Conservation (phyloP, 805 yeast species). For the Priceomyces carsonii region DNA sequence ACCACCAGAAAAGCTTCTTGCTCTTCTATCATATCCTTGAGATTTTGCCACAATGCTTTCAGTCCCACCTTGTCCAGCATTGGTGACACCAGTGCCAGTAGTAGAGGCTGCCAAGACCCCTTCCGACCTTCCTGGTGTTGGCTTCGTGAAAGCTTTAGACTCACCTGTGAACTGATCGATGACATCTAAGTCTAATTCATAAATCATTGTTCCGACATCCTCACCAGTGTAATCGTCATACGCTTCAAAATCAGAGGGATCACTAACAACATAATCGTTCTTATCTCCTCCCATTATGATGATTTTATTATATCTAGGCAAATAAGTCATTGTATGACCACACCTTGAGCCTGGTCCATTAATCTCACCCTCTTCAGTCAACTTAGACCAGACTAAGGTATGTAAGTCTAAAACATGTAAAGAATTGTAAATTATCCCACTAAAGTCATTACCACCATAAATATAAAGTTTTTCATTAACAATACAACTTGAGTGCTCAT, state of each 20-base stretch:
- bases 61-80: conserved; percentile 12
- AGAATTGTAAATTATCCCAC: conserved; percentile 66
- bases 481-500: conserved; percentile 86
- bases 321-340: conserved; percentile 84
- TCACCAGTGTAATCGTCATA: conserved; percentile 52
- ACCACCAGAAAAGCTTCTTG: conserved; percentile 39
- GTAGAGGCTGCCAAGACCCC: conserved; percentile 13
- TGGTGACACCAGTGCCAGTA: conserved; percentile 22
- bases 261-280: conserved; percentile 60
- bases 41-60: conserved; percentile 6
- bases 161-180: conserved; percentile 31
- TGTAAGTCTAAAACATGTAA: conserved; percentile 76
- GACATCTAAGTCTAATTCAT: conserved; percentile 57
- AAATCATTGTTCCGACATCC: conserved; percentile 56
- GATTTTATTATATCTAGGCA: conserved; percentile 65
- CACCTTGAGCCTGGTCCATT: conserved; percentile 79
- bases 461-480: conserved; percentile 78
- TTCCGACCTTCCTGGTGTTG: conserved; percentile 11
- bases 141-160: no score
- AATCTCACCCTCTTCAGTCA: conserved; percentile 49
- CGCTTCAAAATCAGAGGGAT: conserved; percentile 50
- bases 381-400: conserved; percentile 70
- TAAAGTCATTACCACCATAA: conserved; percentile 83
- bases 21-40: conserved; percentile 26
- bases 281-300: conserved; percentile 92